Base-by-base conservation (phyloP, 495 filamentous ascomycete genomes). In the Xylaria sp. region DNA sequence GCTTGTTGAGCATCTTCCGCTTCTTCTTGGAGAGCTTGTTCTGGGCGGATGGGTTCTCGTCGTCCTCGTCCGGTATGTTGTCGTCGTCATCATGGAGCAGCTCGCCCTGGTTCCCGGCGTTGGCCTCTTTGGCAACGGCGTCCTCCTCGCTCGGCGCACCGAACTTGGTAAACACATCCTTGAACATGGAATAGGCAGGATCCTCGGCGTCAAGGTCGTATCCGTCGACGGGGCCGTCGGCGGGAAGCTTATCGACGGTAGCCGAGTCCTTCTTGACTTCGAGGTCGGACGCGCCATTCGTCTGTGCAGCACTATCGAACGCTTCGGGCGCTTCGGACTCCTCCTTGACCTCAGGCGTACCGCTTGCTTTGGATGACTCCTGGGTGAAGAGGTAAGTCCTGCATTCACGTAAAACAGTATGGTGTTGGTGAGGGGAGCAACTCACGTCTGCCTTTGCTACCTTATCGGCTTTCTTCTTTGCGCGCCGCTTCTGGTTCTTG, bases 1-100 rank as follows among this genome's bases (percentile, higher is more conserved):
- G 87, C 81, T 97, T 97, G 83, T 91, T 95, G 76, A 92, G 80
- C 82, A 92, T 90, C 82, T 98, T 98, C 66, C 92, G 86, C 73
- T 94, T 93, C 85, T 97, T 97, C 82, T 97, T 98, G 31, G 93
- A 97, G 57, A 99, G 75, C 58, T 91, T 93, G 8, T 84, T 84
- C 59, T 86, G 87, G 44, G 84, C 86, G 31, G 83, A 81, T 41
- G 91, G 87, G 44, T 87, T 88, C 68, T 96, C 94, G 67, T 97
- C 94, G 40, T 90, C 89, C 71, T 93, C 92, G 74, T 94, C 92
- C 0, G 92, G 93, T 71, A 97, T 95, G 50, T 94, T 93, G 79
- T 95, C 89, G 70, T 97, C 94, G 55, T 97, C 91, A 59, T 92
- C 90, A 71, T 91, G 96, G 77, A 90, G 96, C 5, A 97, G 87